Base-by-base conservation (phyloP, 148 eudicot species). In the Oxyria digyna region DNA sequence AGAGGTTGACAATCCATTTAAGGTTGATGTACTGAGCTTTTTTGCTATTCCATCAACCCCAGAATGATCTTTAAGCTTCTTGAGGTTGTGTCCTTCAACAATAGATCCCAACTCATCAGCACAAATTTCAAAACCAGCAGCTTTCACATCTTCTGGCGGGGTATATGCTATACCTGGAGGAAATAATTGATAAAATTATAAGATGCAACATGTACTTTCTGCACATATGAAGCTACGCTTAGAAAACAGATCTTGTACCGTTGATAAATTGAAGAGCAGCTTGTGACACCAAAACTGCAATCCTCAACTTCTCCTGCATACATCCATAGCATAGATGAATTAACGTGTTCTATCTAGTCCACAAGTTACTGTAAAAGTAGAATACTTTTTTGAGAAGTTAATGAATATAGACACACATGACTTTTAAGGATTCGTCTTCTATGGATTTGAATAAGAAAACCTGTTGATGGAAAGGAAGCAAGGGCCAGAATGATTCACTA, bases 211-310 rank as follows among this genome's bases (percentile, higher is more conserved):
- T 45, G 31, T 12, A 27, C 71, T 9, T 24, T 37, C 65, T 52
- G 42, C 35, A 24, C 18, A 57, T 23, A 23, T 59, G 8, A 11
- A 29, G 31, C 35, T 21, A 8, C 4, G 68, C 27, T 12, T 12
- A 26, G 31, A 13, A 64, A 49, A 68, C 42, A 21, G 69, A 72
- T 50, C 42, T 3, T 68, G 24, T 76, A 87, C 97, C 91, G 62
- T 83, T 87, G 65, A 90, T 84, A 71, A 90, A 90, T 62, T 87
- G 89, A 68, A 90, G 85, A 38, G 97, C 97, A 72, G 97, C 97
- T 82, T 90, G 88, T 42, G 97, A 90, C 77, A 90, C 97, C 83
- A 90, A 72, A 33, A 90, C 81, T 23, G 91, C 91, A 67, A 87
- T 74, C 75, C 97, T 82, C 71, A 90, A 80, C 78, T 87, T 90